phyloP scores from a whole-genome alignment of 306 rosid species.

The Trifolium repens region DNA sequence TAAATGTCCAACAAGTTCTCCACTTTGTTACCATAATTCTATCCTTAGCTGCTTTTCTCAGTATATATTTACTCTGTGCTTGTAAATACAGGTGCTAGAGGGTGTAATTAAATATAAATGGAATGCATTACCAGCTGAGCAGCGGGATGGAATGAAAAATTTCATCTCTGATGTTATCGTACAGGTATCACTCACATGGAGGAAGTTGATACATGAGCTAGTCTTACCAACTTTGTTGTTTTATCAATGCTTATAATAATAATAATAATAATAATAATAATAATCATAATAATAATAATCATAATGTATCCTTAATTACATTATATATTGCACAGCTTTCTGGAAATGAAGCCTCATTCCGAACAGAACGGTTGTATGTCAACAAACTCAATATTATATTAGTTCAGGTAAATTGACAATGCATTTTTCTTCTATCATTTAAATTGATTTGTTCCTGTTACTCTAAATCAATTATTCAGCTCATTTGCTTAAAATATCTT shows the following conservation, averaged over 20 bases:
- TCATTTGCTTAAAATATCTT: neutral
- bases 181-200: constrained; percentile 58
- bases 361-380: constrained; percentile 89
- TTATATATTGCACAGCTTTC: constrained; percentile 67
- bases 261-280: neutral
- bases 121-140: constrained; percentile 96
- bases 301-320: constrained; percentile 27
- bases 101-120: constrained; percentile 97
- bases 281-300: neutral
- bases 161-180: constrained; percentile 94
- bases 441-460: constrained; percentile 1
- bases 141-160: constrained; percentile 97
- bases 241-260: neutral
- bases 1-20: constrained; percentile 2
- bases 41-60: neutral
- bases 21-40: constrained; percentile 5
- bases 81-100: constrained; percentile 77
- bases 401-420: constrained; percentile 74
- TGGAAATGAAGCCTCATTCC: constrained; percentile 81
- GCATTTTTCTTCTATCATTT: constrained; percentile 12
- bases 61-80: neutral
- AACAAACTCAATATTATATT: constrained; percentile 93
- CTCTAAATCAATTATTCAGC: neutral
- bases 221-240: constrained; percentile 5
- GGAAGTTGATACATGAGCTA: constrained; percentile 13